These are phyloP conservation scores for Insectozyma bohioensis DNA, from an alignment of 1,139 yeast genomes.

Conservation along the genomic window DNA sequence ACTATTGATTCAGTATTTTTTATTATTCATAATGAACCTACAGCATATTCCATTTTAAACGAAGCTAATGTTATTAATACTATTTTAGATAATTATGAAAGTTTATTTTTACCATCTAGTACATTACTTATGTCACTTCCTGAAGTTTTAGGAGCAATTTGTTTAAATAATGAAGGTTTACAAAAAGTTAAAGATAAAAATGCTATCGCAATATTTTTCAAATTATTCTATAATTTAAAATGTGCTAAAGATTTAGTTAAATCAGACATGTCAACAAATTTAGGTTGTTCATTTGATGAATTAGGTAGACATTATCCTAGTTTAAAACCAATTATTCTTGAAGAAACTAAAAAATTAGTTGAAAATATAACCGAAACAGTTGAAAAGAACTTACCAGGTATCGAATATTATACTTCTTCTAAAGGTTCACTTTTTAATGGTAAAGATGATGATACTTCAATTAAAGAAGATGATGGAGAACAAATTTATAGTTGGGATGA, in stretches of 20 bases:
- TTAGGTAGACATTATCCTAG: constrained; percentile 80
- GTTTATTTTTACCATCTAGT: constrained; percentile 54
- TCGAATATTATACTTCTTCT: constrained; percentile 44
- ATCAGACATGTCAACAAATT: constrained; percentile 47
- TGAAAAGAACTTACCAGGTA: constrained; percentile 32
- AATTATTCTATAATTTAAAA: constrained; percentile 46
- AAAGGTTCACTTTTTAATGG: constrained; percentile 43
- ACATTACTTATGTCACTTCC: constrained; percentile 65
- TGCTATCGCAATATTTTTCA: constrained; percentile 51
- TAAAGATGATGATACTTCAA: constrained; percentile 35
- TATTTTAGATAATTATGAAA: constrained; percentile 55
- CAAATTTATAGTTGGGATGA: constrained; percentile 57
- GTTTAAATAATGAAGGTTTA: constrained; percentile 75
- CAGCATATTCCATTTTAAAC: constrained; percentile 76
- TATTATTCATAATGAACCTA: constrained; percentile 88
- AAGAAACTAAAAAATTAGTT: constrained; percentile 50
- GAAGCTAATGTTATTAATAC: constrained; percentile 77
- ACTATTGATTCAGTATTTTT: constrained; percentile 67
- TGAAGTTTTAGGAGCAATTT: constrained; percentile 79
- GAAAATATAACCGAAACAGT: constrained; percentile 44
- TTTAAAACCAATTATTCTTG: constrained; percentile 58
- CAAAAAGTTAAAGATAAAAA: constrained; percentile 49
- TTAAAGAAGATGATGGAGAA: constrained; percentile 35
- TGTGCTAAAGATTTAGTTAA: constrained; percentile 47
- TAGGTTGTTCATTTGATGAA: constrained; percentile 79